Evolutionary conservation across 805 yeast species (phyloP).

Genomic region (Candida loeiensis): DNA sequence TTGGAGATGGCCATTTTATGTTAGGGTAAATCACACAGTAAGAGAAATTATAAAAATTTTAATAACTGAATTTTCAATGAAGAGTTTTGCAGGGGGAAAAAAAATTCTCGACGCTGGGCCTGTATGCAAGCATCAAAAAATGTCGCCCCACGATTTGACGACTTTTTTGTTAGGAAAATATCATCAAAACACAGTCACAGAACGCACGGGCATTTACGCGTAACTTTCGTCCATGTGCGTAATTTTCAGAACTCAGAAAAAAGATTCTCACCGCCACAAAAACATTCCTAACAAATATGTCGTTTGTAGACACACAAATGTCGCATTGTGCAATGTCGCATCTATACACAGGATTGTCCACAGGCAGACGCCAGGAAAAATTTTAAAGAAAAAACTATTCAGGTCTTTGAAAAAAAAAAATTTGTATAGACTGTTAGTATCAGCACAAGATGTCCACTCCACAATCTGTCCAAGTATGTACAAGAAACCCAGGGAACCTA

Average conservation of each 20-base stretch:
- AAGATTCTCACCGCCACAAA: neutral
- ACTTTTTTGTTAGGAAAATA: constrained; percentile 2
- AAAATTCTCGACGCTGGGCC: constrained; percentile 7
- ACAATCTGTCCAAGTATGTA: constrained; percentile 87
- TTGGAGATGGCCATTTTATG: constrained; percentile 82
- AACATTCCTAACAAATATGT: constrained; percentile 2
- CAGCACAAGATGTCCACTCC: constrained; percentile 53
- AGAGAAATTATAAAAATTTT: constrained; percentile 9
- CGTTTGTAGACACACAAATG: constrained; percentile 1
- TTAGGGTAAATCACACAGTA: constrained; percentile 12
- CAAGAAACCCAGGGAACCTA: constrained; percentile 1
- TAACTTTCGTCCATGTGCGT: constrained; percentile 2
- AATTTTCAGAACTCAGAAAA: constrained; percentile 1
- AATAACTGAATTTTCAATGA: constrained; percentile 2
- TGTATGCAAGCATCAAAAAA: constrained; percentile 1
- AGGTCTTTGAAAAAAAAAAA: constrained; percentile 9
- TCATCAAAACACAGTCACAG: constrained; percentile 10
- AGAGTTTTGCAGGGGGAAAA: constrained; percentile 4
- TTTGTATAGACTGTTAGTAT: constrained; percentile 11
- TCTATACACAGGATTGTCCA: constrained; percentile 1
- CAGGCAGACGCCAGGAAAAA: constrained; percentile 7
- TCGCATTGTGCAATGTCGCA: neutral
- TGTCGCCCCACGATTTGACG: neutral
- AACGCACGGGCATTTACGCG: constrained; percentile 2
- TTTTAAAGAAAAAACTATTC: constrained; percentile 10